Percentiles rank a stretch among this genome's conserved stretches.
These are phyloP conservation scores for Oryza glaberrima DNA, from an alignment of 176 grass and related monocot species.

Conservation along the genomic window DNA sequence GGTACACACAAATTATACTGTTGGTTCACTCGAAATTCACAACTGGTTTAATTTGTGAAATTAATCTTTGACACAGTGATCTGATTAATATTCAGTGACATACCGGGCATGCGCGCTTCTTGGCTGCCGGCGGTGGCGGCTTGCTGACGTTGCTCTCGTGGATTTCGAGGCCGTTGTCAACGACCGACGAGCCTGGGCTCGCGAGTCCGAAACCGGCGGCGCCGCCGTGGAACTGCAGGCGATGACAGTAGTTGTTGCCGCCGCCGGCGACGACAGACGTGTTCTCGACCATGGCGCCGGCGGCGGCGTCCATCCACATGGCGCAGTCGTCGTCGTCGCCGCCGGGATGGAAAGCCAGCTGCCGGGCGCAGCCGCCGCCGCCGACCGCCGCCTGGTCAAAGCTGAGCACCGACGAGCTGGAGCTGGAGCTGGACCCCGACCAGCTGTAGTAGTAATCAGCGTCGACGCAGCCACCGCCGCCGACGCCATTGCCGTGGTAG, in stretches of 20 bases:
- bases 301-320: constrained; percentile 64
- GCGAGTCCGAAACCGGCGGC: constrained; percentile 46
- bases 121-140: constrained; percentile 25
- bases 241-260: not conserved
- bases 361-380: constrained; percentile 4
- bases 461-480: constrained; percentile 37
- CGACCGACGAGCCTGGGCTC: constrained; percentile 37
- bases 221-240: not conserved
- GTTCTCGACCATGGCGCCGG: constrained; percentile 47
- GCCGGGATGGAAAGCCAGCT: constrained; percentile 1
- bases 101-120: constrained; percentile 53
- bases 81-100: no score
- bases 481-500: constrained; percentile 14
- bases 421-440: constrained; percentile 52
- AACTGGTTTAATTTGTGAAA: not conserved
- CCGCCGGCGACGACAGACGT: not conserved
- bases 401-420: constrained; percentile 85
- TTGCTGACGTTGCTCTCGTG: constrained; percentile 47
- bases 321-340: constrained; percentile 59
- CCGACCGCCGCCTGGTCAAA: constrained; percentile 60
- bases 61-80: not conserved
- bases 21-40: not conserved
- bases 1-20: not conserved
- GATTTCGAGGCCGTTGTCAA: constrained; percentile 10
- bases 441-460: constrained; percentile 44